phyloP scores from a whole-genome alignment of 176 grass and related monocot genomes.

The Triticum monococcum region DNA sequence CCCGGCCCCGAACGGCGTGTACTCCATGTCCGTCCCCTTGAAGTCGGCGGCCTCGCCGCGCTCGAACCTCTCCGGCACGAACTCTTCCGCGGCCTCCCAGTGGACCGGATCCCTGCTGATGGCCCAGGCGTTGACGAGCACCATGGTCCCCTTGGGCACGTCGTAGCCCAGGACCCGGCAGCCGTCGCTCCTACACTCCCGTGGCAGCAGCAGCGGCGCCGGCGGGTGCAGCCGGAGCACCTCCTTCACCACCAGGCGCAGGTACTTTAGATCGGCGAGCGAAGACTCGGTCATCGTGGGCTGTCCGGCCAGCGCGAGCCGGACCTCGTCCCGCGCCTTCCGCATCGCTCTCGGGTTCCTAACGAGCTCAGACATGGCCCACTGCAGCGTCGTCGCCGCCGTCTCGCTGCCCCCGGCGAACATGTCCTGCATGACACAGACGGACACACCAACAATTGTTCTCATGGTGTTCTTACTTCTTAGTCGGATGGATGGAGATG shows the following conservation, averaged over 20 bases:
- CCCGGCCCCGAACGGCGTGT: slow-evolving; percentile 21
- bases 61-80: slow-evolving; percentile 27
- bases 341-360: slow-evolving; percentile 14
- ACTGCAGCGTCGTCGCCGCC: slow-evolving; percentile 11
- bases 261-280: background rate
- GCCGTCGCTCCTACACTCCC: background rate
- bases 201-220: slow-evolving; percentile 15
- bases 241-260: slow-evolving; percentile 42
- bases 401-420: slow-evolving; percentile 45
- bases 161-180: slow-evolving; percentile 26
- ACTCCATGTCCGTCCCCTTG: slow-evolving; percentile 35
- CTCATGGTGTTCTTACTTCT: background rate
- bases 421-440: slow-evolving; percentile 22
- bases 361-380: slow-evolving; percentile 44
- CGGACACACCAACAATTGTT: background rate
- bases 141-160: slow-evolving; percentile 23
- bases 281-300: background rate
- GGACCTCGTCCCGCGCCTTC: slow-evolving; percentile 24
- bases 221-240: slow-evolving; percentile 31
- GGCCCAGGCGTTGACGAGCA: slow-evolving; percentile 44
- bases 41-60: background rate
- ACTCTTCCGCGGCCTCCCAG: slow-evolving; percentile 20
- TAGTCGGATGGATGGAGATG: too few relatives aligned
- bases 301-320: background rate
- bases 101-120: background rate